Base-by-base conservation (phyloP, 768 basidiomycete genomes). In the Filobasidium wieringae region DNA sequence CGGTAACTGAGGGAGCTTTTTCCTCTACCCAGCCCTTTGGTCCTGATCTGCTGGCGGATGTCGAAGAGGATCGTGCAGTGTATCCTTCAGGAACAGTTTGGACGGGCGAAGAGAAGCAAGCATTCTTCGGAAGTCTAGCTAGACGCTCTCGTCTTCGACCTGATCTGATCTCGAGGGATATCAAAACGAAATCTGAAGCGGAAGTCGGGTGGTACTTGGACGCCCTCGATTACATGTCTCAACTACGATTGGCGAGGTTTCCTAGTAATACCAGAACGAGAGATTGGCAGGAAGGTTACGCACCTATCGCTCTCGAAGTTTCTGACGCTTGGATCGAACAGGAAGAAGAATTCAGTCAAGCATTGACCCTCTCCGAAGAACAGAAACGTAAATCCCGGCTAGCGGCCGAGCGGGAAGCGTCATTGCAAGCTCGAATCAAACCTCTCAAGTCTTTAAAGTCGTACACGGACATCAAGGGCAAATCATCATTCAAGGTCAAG, bases 201-300 rank as follows among this genome's bases (percentile, higher is more conserved):
- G 86, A 90, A 58, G 84, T 90, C 19, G 81, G 80, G 59, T 72
- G 78, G 27, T 89, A 87, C 66, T 72, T 90, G 60, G 77, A 81
- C 32, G 62, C 76, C 75, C 89, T 34, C 78, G 80, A 22, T n/a
- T n/a, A n/a, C n/a, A n/a, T n/a, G 62, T 70, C 0, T 78, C 75
- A 19, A 64, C 76, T 45, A 55, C 63, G 56, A 64, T 57, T 43
- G 40, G 1, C 59, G 27, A 7, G 53, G 32, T 15, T 36, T 55
- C 0, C 50, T 53, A 0, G 53, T 40, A 30, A 77, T 79, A 77
- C 69, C 19, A 79, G 76, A 50, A 41, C 43, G 39, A 52, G 34
- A 33, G 49, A 47, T 11, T 69, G 57, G 58, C 51, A 15, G 55
- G 64, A 37, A 57, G 68, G 57, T 61, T 61, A 51, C 22, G 80